phyloP scores from a whole-genome alignment of 2,329 filamentous ascomycete species.

The Coleophoma eucalyptorum region DNA sequence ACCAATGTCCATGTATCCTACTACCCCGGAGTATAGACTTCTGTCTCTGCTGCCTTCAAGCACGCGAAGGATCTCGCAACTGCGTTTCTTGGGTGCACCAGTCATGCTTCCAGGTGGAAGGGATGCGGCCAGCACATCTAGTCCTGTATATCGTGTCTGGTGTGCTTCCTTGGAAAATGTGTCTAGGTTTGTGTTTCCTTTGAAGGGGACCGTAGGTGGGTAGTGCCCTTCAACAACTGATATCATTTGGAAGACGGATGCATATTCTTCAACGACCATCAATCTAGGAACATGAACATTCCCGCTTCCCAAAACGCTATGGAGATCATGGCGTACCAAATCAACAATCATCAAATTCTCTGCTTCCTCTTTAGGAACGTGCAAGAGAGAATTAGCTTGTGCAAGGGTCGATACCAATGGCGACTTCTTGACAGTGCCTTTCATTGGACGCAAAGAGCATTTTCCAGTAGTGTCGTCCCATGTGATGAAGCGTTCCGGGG shows the following conservation, averaged over 20 bases:
- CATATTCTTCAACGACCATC: conserved; percentile 86
- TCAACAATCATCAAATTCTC: conserved; percentile 99
- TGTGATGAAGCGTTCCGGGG: conserved; percentile 83
- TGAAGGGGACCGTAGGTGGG: conserved; percentile 21
- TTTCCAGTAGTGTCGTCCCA: conserved; percentile 53
- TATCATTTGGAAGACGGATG: conserved; percentile 87
- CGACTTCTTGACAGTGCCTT: conserved; percentile 87
- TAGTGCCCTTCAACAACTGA: conserved; percentile 76
- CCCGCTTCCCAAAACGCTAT: conserved; percentile 74
- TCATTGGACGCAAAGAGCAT: conserved; percentile 88
- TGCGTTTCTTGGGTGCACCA: conserved; percentile 89
- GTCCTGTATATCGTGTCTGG: conserved; percentile 46
- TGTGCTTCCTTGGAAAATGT: conserved; percentile 9
- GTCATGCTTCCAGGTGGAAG: conserved; percentile 95
- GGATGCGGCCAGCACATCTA: conserved; percentile 73
- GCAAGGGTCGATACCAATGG: conserved; percentile 60
- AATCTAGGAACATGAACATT: conserved; percentile 73
- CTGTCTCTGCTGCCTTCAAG: conserved; percentile 63
- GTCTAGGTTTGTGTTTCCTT: conserved; percentile 2
- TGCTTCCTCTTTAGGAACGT: conserved; percentile 83
- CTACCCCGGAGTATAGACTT: conserved; percentile 80
- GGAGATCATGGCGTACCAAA: conserved; percentile 88
- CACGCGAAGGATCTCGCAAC: conserved; percentile 73
- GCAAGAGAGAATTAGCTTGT: conserved; percentile 69
- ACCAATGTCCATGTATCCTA: conserved; percentile 85